Evolutionary conservation across 345 rosid species (phyloP).

Genomic region (Eutrema heterophyllum): DNA sequence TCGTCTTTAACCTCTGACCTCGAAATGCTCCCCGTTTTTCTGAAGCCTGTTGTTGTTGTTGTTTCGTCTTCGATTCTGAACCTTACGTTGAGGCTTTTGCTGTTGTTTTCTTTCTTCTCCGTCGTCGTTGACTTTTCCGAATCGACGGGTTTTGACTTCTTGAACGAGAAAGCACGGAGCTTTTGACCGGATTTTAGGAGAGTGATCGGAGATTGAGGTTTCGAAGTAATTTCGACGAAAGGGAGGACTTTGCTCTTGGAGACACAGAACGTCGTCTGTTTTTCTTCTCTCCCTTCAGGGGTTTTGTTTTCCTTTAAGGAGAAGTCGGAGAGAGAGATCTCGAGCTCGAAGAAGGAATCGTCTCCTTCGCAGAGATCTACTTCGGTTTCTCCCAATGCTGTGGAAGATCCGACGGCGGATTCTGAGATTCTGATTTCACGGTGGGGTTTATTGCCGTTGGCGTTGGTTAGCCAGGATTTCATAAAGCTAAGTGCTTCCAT

Average conservation of each 20-base stretch:
- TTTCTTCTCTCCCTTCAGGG: conserved; percentile 1
- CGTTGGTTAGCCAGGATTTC: conserved; percentile 46
- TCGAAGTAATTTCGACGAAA: conserved; percentile 41
- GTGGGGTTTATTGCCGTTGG: conserved; percentile 23
- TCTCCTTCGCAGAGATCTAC: conserved; percentile 59
- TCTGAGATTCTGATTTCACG: conserved; percentile 31
- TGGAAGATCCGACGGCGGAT: conserved; percentile 17
- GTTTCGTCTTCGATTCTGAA: conserved; percentile 38
- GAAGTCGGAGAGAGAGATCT: conserved; percentile 54
- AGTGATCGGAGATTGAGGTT: conserved; percentile 61
- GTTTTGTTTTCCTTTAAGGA: conserved; percentile 20
- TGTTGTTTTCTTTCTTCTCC: conserved; percentile 20
- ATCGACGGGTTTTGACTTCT: conserved; percentile 47
- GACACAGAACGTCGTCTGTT: conserved; percentile 28
- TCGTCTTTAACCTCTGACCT: conserved; percentile 2
- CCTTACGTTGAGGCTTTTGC: conserved; percentile 37
- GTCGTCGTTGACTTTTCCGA: conserved; percentile 23
- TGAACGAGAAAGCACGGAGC: conserved; percentile 49
- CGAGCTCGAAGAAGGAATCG: conserved; percentile 84
- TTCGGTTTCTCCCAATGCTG: conserved; percentile 21
- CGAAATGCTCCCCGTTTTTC: conserved; percentile 18
- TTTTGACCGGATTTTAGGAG: conserved; percentile 60
- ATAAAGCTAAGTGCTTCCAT: conserved; percentile 77
- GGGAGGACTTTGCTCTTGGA: conserved; percentile 75
- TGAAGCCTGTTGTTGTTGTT: conserved; percentile 23